Conservation (phyloP, 1,139 yeast genomes). For the Yamadazyma mexicana region DNA sequence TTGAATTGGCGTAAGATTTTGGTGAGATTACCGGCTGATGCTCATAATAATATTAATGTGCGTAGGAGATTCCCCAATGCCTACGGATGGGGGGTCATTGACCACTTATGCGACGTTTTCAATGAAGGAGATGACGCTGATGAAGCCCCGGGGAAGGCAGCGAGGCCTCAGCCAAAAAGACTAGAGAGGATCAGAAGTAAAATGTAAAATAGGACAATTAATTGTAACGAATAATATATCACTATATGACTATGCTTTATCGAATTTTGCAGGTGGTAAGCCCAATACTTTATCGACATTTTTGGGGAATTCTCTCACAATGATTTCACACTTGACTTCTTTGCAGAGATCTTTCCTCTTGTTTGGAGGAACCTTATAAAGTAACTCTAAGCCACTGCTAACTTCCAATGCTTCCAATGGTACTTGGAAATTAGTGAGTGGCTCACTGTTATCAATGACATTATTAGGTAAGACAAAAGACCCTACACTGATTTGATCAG, state of each 20-base stretch:
- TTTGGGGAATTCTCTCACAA: constrained; percentile 77
- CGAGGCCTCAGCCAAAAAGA: background rate
- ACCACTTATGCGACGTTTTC: constrained; percentile 31
- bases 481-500: constrained; percentile 67
- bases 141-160: background rate
- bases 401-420: constrained; percentile 89
- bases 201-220: constrained; percentile 9
- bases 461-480: constrained; percentile 94
- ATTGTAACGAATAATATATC: background rate
- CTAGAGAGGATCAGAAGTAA: constrained; percentile 14
- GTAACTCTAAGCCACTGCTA: constrained; percentile 79
- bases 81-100: constrained; percentile 93
- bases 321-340: constrained; percentile 76
- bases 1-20: constrained; percentile 91
- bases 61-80: constrained; percentile 89
- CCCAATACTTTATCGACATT: constrained; percentile 35
- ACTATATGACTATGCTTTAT: too few species aligned
- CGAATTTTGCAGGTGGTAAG: constrained; percentile 17
- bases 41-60: constrained; percentile 91
- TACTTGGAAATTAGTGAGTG: constrained; percentile 75
- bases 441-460: constrained; percentile 64
- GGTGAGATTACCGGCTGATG: constrained; percentile 86
- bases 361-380: constrained; percentile 63
- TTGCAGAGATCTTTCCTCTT: constrained; percentile 71
- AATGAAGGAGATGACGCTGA: constrained; percentile 10